Conservation (phyloP, 2,329 filamentous ascomycete species). For the Amylocarpus encephaloides region DNA sequence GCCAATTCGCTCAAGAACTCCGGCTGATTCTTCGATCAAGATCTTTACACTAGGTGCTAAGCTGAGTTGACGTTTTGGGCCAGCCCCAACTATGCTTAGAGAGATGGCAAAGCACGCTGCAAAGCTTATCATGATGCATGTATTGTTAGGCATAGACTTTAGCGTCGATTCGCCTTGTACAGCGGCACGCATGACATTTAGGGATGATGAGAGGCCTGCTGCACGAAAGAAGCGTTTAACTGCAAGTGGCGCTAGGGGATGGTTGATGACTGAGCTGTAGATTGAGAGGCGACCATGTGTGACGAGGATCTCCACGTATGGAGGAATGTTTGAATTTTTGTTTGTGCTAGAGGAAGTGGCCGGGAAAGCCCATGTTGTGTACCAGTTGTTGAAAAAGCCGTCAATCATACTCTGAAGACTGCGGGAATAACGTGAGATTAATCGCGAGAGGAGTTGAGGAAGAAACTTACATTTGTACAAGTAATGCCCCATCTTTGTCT, state of each 20-base stretch:
- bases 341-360: constrained; percentile 27
- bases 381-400: constrained; percentile 60
- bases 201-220: constrained; percentile 61
- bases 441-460: not conserved
- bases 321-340: constrained; percentile 45
- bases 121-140: constrained; percentile 72
- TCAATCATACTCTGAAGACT: constrained; percentile 56
- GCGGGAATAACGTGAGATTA: constrained; percentile 8
- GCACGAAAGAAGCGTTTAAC: constrained; percentile 69
- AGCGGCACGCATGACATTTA: constrained; percentile 69
- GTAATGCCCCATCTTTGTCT: constrained; percentile 43
- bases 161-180: constrained; percentile 65
- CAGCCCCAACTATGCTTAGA: constrained; percentile 48
- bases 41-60: constrained; percentile 57
- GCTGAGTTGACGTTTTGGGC: constrained; percentile 39
- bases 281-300: constrained; percentile 69
- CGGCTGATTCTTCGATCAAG: constrained; percentile 62
- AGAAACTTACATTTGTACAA: constrained; percentile 45
- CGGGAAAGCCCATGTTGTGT: constrained; percentile 53
- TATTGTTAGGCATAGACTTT: constrained; percentile 73
- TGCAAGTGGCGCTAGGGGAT: constrained; percentile 62
- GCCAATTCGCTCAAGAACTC: constrained; percentile 63
- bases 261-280: constrained; percentile 68
- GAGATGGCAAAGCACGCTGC: constrained; percentile 64
- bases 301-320: constrained; percentile 69